phyloP scores from a whole-genome alignment of 2,329 filamentous ascomycete species.

The Epichloe elymi region DNA sequence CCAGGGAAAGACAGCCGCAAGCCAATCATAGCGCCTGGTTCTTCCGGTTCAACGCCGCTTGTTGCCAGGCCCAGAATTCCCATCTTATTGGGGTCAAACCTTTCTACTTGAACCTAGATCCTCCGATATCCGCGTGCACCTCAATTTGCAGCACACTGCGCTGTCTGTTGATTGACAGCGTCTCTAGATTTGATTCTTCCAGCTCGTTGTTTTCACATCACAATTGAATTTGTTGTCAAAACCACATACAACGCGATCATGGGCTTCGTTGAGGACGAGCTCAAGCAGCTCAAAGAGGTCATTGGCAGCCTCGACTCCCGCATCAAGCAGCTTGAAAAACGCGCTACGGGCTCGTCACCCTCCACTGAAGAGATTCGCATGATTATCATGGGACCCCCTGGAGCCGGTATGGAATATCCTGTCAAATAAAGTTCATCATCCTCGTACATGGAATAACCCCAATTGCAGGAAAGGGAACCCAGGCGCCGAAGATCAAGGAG shows the following conservation, averaged over 20 bases:
- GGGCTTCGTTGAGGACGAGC: conserved; percentile 77
- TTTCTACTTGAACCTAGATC: background rate
- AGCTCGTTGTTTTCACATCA: conserved; percentile 6
- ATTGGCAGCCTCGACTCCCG: conserved; percentile 74
- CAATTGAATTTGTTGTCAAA: conserved; percentile 1
- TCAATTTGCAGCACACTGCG: background rate
- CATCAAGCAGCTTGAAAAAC: conserved; percentile 72
- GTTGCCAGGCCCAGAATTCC: background rate
- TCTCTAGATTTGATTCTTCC: background rate
- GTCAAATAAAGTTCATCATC: background rate
- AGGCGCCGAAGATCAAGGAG: conserved; percentile 96
- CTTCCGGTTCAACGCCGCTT: background rate
- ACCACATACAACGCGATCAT: conserved; percentile 40
- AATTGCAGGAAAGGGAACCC: conserved; percentile 82
- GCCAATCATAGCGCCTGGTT: conserved; percentile 4
- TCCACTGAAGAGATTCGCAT: conserved; percentile 67
- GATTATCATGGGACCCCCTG: conserved; percentile 97
- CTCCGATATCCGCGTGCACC: background rate
- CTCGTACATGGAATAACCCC: conserved; percentile 3
- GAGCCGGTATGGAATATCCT: conserved; percentile 59
- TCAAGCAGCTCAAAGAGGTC: conserved; percentile 73
- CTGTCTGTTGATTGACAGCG: background rate
- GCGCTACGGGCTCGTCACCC: conserved; percentile 42
- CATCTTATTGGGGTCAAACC: background rate
- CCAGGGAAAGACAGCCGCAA: background rate